Percentiles rank a stretch among this genome's conserved stretches.
phyloP scores from a whole-genome alignment of 306 rosid species.

The Fagus crenata region DNA sequence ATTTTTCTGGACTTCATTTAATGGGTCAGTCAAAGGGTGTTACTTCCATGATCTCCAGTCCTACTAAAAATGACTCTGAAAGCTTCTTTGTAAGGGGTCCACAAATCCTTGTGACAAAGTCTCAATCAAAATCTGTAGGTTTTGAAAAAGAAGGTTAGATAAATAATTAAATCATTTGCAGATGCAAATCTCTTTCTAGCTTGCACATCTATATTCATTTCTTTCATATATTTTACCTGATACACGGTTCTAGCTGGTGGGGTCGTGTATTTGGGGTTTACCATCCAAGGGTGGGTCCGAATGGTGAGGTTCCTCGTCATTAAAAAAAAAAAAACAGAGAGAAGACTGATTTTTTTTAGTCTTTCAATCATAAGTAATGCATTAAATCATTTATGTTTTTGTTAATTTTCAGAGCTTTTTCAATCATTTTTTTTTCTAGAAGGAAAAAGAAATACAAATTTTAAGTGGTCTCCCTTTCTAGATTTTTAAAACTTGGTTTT shows the following conservation, averaged over 20 bases:
- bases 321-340: background rate
- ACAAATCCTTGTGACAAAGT: constrained; percentile 50
- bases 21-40: constrained; percentile 50
- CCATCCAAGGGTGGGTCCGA: too few relatives aligned
- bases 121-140: constrained; percentile 42
- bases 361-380: too few relatives aligned
- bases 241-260: too few relatives aligned
- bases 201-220: background rate
- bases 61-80: constrained; percentile 55
- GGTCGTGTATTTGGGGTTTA: too few relatives aligned
- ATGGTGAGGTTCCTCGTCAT: too few relatives aligned
- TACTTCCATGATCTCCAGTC: constrained; percentile 49
- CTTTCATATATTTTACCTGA: background rate
- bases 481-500: too few relatives aligned
- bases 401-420: background rate
- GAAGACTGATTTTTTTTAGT: too few relatives aligned
- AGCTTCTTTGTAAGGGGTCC: constrained; percentile 93
- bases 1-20: constrained; percentile 76
- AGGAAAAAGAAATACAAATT: background rate
- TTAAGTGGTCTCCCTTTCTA: background rate
- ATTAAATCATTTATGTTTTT: background rate
- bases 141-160: constrained; percentile 48
- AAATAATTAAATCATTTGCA: constrained; percentile 24
- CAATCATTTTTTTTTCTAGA: background rate
- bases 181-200: constrained; percentile 3